These are phyloP conservation scores for Hyphochytrium catenoides DNA, from an alignment of 352 stramenopile genomes.

Conservation along the genomic window DNA sequence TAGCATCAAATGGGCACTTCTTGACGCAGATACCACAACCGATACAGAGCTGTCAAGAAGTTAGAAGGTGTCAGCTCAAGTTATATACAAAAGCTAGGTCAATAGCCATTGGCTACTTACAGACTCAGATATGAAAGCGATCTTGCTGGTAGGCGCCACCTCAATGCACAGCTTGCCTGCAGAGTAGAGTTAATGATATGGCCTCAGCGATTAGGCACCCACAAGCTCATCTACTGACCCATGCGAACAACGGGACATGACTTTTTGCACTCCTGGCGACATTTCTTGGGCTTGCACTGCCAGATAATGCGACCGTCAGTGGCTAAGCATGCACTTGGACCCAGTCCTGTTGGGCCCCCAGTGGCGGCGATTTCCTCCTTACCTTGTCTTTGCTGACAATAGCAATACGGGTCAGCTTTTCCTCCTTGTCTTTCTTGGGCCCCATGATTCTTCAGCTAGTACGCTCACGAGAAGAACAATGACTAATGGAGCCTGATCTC, in stretches of 20 bases:
- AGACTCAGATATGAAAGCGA: constrained; percentile 92
- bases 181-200: constrained; percentile 3
- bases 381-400: constrained; percentile 88
- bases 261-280: constrained; percentile 96
- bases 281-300: constrained; percentile 98
- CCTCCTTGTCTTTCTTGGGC: constrained; percentile 23
- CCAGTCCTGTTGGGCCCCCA: not conserved
- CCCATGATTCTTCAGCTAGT: no score
- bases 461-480: no score
- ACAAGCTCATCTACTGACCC: constrained; percentile 17
- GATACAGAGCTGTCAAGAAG: constrained; percentile 81
- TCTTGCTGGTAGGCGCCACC: constrained; percentile 81
- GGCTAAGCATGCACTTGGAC: not conserved
- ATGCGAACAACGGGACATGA: constrained; percentile 95
- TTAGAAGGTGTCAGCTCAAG: no score
- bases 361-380: not conserved
- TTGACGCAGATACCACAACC: constrained; percentile 99
- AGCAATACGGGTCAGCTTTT: constrained; percentile 90
- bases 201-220: not conserved
- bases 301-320: constrained; percentile 6
- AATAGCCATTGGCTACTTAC: constrained; percentile 6
- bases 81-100: constrained; percentile 2
- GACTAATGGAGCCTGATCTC: no score
- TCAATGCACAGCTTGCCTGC: constrained; percentile 97
- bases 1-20: constrained; percentile 98